Conservation (phyloP, 2,329 filamentous ascomycete species). For the Sporothrix globosa region DNA sequence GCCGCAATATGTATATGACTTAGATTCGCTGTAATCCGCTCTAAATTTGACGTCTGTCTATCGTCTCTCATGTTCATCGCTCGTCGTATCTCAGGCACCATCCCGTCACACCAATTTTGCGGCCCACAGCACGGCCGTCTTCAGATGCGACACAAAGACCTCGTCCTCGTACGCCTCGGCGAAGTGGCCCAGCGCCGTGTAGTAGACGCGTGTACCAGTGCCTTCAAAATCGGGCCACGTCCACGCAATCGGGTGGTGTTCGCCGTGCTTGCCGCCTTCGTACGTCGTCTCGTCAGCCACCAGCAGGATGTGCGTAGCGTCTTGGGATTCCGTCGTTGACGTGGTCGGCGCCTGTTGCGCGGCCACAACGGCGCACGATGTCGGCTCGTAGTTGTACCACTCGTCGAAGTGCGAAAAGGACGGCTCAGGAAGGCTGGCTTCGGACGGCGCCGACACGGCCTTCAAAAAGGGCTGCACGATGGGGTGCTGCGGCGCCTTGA, state of each 20-base stretch:
- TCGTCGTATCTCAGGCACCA: neutral
- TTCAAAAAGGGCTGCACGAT: slow-evolving; percentile 40
- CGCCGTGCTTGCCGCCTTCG: slow-evolving; percentile 44
- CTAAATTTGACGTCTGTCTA: neutral
- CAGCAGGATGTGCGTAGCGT: slow-evolving; percentile 43
- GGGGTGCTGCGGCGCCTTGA: slow-evolving; percentile 42
- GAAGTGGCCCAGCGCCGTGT: slow-evolving; percentile 50
- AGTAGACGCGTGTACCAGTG: slow-evolving; percentile 47
- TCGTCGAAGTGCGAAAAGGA: slow-evolving; percentile 45
- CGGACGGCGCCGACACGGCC: slow-evolving; percentile 23
- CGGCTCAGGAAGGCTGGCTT: slow-evolving; percentile 24
- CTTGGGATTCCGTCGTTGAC: slow-evolving; percentile 39
- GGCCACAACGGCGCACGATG: slow-evolving; percentile 27
- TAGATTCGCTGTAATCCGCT: neutral
- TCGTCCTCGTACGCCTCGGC: slow-evolving; percentile 46
- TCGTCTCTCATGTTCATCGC: neutral
- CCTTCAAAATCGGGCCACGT: slow-evolving; percentile 47
- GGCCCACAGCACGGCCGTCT: slow-evolving; percentile 40
- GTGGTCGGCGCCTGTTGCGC: neutral
- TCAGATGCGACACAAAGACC: slow-evolving; percentile 39
- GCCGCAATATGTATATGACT: no score
- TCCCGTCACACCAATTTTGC: slow-evolving; percentile 38
- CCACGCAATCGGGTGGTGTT: slow-evolving; percentile 48
- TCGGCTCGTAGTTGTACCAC: slow-evolving; percentile 48
- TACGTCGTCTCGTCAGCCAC: slow-evolving; percentile 45